Base-by-base conservation (phyloP, 495 filamentous ascomycete genomes). In the Podospora bellae-mahoneyi region DNA sequence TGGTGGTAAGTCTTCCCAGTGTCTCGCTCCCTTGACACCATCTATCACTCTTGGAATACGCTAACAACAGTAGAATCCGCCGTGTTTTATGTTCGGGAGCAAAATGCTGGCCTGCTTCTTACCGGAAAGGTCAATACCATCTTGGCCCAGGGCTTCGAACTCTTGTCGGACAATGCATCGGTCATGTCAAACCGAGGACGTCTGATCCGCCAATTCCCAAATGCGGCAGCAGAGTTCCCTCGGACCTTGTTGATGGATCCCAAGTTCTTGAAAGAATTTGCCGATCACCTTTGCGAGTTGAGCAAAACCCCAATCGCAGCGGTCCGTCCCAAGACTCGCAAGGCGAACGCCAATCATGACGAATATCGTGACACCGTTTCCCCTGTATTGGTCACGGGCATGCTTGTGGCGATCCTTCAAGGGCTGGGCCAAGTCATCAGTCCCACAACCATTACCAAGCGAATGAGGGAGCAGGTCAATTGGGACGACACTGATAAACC, bases 101-200 rank as follows among this genome's bases (percentile, higher is more conserved):
- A 91, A 70, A 91, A 91, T 73, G 86, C 86, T 0, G 89, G 78
- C 0, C 64, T 90, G 0, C 69, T 90, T 9, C 72, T 90, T 57
- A 79, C 77, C 2, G 75, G 69, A 53, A 53, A 62, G 0, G 57
- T 69, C 0, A 44, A 77, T n/a, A 53, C 66, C 5, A 75, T 86
- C 53, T 57, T 79, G 1, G 74, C 90, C 30, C 83, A 89, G 70
- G 69, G 76, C 0, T 91, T 89, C 62, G 87, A 90, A 68, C 79
- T 88, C 0, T 84, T 85, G 4, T 80, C 88, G 0, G 66, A 67
- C 2, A 86, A 85, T 64, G 10, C 70, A 0, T 67, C 74, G 0
- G 83, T 88, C n/a, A 84, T 83, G 64, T 68, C 69, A 1, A 83
- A 79, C 2, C 66, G 74, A 27, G 87, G 88, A 7, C 78, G 84